phyloP scores from a whole-genome alignment of 1,284 basidiomycete species.

The Coniferiporia weirii region DNA sequence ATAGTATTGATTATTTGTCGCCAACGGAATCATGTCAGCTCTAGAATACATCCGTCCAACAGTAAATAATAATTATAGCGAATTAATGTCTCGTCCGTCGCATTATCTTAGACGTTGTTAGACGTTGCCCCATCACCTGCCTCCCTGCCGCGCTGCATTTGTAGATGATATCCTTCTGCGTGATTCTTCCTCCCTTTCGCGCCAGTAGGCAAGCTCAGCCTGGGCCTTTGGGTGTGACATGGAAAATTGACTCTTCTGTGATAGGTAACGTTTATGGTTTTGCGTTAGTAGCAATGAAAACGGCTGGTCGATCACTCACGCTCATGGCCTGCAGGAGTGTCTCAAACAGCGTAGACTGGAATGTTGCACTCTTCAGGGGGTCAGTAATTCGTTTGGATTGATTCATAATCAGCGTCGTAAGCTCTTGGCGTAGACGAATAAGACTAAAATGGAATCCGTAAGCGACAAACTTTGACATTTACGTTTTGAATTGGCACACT shows the following conservation, averaged over 20 bases:
- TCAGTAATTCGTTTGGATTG: slow-evolving; percentile 71
- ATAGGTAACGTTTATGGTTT: neutral
- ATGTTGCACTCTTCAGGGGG: slow-evolving; percentile 56
- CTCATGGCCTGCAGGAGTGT: slow-evolving; percentile 72
- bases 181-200: slow-evolving; percentile 53
- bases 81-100: neutral
- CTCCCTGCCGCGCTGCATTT: slow-evolving; percentile 12
- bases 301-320: slow-evolving; percentile 39
- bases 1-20: neutral
- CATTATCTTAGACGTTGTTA: neutral
- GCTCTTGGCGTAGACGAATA: slow-evolving; percentile 78
- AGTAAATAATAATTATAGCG: neutral
- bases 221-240: slow-evolving; percentile 53
- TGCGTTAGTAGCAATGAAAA: neutral
- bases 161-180: slow-evolving; percentile 37
- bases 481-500: slow-evolving; percentile 44
- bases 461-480: neutral
- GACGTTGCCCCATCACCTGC: neutral
- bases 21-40: neutral
- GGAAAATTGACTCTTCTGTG: slow-evolving; percentile 33
- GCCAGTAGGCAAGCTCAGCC: slow-evolving; percentile 53
- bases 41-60: neutral
- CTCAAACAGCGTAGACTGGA: slow-evolving; percentile 72
- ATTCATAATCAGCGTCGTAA: slow-evolving; percentile 71
- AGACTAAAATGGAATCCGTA: slow-evolving; percentile 44